Conservation (phyloP, 148 eudicot genomes). For the Rhododendron mucronatum region DNA sequence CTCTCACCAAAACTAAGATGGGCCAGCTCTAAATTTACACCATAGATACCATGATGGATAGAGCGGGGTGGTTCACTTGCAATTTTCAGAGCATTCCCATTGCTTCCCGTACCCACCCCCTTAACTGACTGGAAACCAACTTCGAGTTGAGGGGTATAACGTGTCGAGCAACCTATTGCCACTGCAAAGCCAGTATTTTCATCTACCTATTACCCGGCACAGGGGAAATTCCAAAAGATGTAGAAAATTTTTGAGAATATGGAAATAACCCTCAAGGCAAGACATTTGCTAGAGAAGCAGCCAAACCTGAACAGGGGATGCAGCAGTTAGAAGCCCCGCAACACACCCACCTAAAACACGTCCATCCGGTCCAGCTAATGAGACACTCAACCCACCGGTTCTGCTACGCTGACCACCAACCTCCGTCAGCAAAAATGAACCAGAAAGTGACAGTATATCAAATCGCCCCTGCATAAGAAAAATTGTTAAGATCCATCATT, state of each 20-base stretch:
- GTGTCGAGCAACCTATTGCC: background rate
- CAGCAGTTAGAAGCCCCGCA: slow-evolving; percentile 78
- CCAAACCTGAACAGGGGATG: slow-evolving; percentile 80
- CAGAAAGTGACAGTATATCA: slow-evolving; percentile 76
- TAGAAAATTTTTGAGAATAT: background rate
- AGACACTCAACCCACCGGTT: slow-evolving; percentile 71
- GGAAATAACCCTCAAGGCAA: background rate
- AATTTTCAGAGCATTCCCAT: background rate
- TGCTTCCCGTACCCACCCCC: background rate
- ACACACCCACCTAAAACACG: slow-evolving; percentile 82
- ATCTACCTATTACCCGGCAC: background rate
- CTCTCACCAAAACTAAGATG: background rate
- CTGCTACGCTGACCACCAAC: slow-evolving; percentile 61
- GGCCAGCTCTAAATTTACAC: background rate
- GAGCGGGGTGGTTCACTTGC: background rate
- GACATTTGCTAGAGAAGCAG: background rate
- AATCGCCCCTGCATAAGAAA: slow-evolving; percentile 64
- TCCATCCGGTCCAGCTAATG: slow-evolving; percentile 85
- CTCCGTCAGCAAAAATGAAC: slow-evolving; percentile 76
- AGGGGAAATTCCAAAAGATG: background rate
- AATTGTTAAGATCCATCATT: background rate
- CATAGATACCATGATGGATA: background rate
- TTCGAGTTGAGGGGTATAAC: background rate
- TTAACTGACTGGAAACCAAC: background rate
- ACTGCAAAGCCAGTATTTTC: background rate